Evolutionary conservation across 2,329 filamentous ascomycete species (phyloP).

Genomic region (Diaporthe australafricana): DNA sequence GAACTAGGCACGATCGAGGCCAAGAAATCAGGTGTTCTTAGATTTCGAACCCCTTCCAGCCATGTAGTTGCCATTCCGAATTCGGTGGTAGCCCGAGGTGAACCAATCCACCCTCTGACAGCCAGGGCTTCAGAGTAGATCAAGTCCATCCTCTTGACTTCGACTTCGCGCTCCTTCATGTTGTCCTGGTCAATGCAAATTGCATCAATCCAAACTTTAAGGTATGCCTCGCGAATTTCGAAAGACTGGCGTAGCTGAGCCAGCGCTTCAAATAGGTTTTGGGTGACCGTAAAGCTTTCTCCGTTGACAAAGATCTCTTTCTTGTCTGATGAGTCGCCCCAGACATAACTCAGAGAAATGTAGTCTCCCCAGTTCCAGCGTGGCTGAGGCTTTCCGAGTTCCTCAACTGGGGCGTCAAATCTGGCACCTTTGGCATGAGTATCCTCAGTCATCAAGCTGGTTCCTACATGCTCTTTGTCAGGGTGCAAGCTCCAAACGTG

Average conservation of each 20-base stretch:
- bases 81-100: too few relatives aligned
- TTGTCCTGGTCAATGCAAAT: not conserved
- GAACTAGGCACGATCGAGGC: too few relatives aligned
- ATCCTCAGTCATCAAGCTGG: too few relatives aligned
- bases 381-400: too few relatives aligned
- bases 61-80: too few relatives aligned
- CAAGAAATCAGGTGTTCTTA: too few relatives aligned
- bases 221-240: not conserved
- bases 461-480: too few relatives aligned
- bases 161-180: not conserved
- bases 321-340: not conserved
- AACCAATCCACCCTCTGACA: not conserved
- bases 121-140: not conserved
- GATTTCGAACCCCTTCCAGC: too few relatives aligned
- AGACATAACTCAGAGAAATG: not conserved
- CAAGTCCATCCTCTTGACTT: not conserved
- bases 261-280: not conserved
- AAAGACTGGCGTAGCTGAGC: not conserved
- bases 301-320: not conserved
- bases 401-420: too few relatives aligned
- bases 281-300: not conserved
- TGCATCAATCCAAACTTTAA: not conserved
- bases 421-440: too few relatives aligned
- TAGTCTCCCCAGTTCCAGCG: not conserved
- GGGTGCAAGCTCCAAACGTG: too few relatives aligned